Conservation (phyloP, 768 basidiomycete genomes). For the Suillus plorans region DNA sequence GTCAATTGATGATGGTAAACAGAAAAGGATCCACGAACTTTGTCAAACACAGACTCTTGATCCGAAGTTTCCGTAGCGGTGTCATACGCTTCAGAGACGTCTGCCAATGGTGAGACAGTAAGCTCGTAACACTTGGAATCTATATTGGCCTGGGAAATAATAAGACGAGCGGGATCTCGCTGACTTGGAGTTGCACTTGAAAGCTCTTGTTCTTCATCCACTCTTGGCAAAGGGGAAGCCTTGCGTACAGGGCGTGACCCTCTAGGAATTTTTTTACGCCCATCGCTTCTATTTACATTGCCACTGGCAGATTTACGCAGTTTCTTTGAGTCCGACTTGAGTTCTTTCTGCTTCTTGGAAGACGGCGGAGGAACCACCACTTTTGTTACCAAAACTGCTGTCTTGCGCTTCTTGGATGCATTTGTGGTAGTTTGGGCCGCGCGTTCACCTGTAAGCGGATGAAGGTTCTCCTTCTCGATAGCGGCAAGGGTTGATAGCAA, state of each 20-base stretch:
- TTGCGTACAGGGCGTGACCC: slow-evolving; percentile 39
- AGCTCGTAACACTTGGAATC: slow-evolving; percentile 80
- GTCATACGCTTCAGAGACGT: slow-evolving; percentile 72
- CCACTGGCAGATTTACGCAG: slow-evolving; percentile 45
- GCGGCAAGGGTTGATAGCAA: slow-evolving; percentile 36
- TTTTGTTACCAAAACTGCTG: slow-evolving; percentile 57
- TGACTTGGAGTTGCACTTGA: slow-evolving; percentile 16
- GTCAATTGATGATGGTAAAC: slow-evolving; percentile 6
- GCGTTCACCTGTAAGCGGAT: slow-evolving; percentile 71
- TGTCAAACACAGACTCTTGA: slow-evolving; percentile 41
- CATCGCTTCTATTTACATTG: slow-evolving; percentile 30
- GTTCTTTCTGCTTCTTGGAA: slow-evolving; percentile 44
- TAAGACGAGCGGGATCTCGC: slow-evolving; percentile 25
- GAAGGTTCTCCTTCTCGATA: slow-evolving; percentile 76
- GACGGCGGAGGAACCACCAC: slow-evolving; percentile 28
- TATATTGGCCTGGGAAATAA: slow-evolving; percentile 50
- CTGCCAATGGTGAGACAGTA: slow-evolving; percentile 76
- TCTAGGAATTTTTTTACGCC: slow-evolving; percentile 41
- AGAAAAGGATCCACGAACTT: slow-evolving; percentile 38
- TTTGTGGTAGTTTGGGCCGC: slow-evolving; percentile 38
- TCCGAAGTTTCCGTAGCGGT: slow-evolving; percentile 26
- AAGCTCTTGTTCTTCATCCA: slow-evolving; percentile 50
- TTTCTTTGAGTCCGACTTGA: slow-evolving; percentile 53
- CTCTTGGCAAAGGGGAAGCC: slow-evolving; percentile 59
- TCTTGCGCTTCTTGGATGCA: slow-evolving; percentile 64